Evolutionary conservation across 306 rosid genomes (phyloP).

Genomic region (Calophaca sinica): DNA sequence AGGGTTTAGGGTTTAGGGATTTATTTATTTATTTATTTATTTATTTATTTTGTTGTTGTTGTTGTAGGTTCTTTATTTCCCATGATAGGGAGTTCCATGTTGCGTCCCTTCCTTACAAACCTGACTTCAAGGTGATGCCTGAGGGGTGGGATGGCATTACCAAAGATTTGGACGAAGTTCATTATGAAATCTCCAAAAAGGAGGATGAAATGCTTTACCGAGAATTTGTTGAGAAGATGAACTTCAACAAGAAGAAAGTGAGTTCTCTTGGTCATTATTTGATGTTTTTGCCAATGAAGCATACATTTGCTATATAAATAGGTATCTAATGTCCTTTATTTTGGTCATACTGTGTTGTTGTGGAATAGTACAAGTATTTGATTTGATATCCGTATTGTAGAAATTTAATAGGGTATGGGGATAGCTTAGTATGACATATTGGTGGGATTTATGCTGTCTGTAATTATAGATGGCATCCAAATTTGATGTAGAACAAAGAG

Average conservation of each 20-base stretch:
- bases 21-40: background rate
- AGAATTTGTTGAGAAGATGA: conserved; percentile 82
- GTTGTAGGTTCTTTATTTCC: conserved; percentile 80
- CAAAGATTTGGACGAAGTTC: conserved; percentile 92
- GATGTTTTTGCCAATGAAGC: conserved; percentile 17
- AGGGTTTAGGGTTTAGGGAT: background rate
- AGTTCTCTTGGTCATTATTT: conserved; percentile 46
- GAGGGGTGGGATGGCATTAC: conserved; percentile 99
- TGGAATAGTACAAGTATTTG: conserved; percentile 5
- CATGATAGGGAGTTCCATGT: conserved; percentile 95
- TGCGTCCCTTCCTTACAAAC: conserved; percentile 93
- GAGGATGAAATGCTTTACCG: conserved; percentile 91
- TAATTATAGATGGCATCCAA: background rate
- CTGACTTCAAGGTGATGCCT: conserved; percentile 96
- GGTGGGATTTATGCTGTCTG: conserved; percentile 25
- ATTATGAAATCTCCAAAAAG: conserved; percentile 82
- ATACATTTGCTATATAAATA: background rate
- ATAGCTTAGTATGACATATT: conserved; percentile 6
- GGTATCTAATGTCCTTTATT: background rate
- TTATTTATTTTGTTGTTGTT: background rate
- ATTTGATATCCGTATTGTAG: background rate
- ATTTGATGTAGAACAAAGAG: background rate
- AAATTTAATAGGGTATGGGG: background rate
- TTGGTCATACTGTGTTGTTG: conserved; percentile 12
- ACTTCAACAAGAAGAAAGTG: conserved; percentile 93